Evolutionary conservation across 1,284 basidiomycete species (phyloP).

Genomic region (Xerocomus cyaneibrunnescens): DNA sequence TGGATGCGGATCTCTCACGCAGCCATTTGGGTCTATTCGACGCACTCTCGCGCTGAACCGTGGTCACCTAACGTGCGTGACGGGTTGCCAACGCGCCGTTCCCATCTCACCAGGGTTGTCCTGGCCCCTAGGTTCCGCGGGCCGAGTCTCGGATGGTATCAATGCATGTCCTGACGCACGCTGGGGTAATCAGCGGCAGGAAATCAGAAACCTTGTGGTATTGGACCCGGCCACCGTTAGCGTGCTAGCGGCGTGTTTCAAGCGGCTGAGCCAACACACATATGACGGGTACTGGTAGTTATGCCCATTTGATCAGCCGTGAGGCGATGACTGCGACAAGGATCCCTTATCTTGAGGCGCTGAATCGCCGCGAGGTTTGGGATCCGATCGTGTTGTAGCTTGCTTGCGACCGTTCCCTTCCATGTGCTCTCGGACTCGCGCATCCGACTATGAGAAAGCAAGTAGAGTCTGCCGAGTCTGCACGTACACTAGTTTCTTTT

Average conservation of each 20-base stretch:
- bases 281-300: not conserved
- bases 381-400: no score
- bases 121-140: not conserved
- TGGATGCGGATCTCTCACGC: not conserved
- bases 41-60: no score
- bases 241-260: constrained; percentile 12
- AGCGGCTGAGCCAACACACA: not conserved
- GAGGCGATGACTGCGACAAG: not conserved
- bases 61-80: not conserved
- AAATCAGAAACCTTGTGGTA: not conserved
- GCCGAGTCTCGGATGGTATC: not conserved
- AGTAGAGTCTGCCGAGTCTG: no score
- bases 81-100: not conserved
- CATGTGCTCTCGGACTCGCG: no score
- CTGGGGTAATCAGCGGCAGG: no score
- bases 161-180: not conserved
- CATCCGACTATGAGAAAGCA: no score
- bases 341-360: not conserved
- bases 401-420: no score
- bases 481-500: no score
- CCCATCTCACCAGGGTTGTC: not conserved
- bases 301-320: constrained; percentile 3
- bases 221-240: not conserved
- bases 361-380: not conserved
- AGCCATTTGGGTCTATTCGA: no score